Percentiles rank a stretch among this genome's conserved stretches.
Conservation (phyloP, 148 eudicot species). For the Chenopodium quinoa region DNA sequence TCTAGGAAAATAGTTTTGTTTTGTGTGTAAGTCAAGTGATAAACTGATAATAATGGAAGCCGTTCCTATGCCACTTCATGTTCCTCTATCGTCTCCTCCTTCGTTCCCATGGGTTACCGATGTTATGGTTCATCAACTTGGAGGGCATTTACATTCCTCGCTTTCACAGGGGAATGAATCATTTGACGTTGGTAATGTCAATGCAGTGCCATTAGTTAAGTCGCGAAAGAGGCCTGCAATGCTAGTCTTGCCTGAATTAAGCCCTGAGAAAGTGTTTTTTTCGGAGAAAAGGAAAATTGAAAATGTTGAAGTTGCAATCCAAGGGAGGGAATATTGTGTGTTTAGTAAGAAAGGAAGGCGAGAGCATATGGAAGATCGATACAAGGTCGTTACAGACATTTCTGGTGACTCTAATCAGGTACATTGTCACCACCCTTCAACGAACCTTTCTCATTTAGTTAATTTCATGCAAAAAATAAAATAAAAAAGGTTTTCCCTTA, state of each 20-base stretch:
- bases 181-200: not conserved
- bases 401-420: constrained; percentile 50
- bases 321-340: constrained; percentile 38
- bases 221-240: constrained; percentile 38
- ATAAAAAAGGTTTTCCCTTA: not conserved
- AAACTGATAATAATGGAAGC: constrained; percentile 14
- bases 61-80: not conserved
- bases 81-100: constrained; percentile 8
- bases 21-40: not conserved
- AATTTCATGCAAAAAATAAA: not conserved
- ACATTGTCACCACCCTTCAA: constrained; percentile 8
- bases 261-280: constrained; percentile 23
- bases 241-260: constrained; percentile 36
- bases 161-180: not conserved
- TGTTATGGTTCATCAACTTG: constrained; percentile 25
- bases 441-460: not conserved
- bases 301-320: constrained; percentile 34
- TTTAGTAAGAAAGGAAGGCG: constrained; percentile 51
- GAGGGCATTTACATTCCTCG: constrained; percentile 1
- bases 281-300: constrained; percentile 24
- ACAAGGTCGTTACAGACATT: constrained; percentile 36
- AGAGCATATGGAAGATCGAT: constrained; percentile 53
- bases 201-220: constrained; percentile 13
- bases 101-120: constrained; percentile 17
- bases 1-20: not conserved